phyloP scores from a whole-genome alignment of 495 filamentous ascomycete genomes.

The Penicillium waksmanii region DNA sequence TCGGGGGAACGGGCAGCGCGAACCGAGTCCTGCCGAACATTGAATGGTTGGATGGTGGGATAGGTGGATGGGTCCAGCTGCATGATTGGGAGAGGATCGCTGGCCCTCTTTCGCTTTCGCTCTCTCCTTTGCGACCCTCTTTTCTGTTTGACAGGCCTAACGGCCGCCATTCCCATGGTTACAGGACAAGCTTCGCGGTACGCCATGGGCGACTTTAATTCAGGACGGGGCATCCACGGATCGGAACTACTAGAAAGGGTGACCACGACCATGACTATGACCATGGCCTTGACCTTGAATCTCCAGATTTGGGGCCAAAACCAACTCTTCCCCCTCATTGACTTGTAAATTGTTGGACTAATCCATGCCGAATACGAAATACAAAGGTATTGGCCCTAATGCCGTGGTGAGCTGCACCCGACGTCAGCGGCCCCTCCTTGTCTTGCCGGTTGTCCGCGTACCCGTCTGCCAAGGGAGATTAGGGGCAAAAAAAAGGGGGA shows the following conservation, averaged over 20 bases:
- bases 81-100: constrained; percentile 3
- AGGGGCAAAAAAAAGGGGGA: too few species aligned
- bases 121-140: not conserved
- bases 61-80: too few species aligned
- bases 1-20: not conserved
- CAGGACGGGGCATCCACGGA: not conserved
- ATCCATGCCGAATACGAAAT: constrained; percentile 4
- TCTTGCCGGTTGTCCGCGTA: not conserved
- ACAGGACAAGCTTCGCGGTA: constrained; percentile 4
- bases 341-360: not conserved
- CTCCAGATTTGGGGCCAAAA: not conserved
- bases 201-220: not conserved
- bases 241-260: not conserved
- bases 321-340: too few species aligned
- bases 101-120: not conserved
- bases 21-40: constrained; percentile 1
- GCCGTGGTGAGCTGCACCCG: not conserved
- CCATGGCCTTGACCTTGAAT: not conserved
- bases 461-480: too few species aligned
- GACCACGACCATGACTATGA: too few species aligned
- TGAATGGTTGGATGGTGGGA: not conserved
- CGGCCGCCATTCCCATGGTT: constrained; percentile 13
- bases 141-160: constrained; percentile 6
- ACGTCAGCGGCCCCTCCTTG: constrained; percentile 9
- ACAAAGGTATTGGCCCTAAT: not conserved